phyloP scores from a whole-genome alignment of 73 alveolate species.

The Paraurostyla sp. region DNA sequence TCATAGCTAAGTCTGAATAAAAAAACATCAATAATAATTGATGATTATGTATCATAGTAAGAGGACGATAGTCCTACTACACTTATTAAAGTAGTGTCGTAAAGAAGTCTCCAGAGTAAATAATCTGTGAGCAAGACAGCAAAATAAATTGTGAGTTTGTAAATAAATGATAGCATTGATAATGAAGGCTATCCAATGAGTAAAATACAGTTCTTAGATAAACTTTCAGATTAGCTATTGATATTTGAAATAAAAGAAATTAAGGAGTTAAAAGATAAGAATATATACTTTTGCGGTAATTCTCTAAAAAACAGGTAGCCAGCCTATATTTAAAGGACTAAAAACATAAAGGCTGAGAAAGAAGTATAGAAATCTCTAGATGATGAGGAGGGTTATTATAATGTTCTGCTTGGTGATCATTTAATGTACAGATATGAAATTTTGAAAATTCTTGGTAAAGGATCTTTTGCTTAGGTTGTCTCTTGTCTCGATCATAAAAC shows the following conservation, averaged over 20 bases:
- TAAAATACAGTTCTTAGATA: neutral
- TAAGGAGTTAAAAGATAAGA: neutral
- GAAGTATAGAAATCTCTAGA: conserved; percentile 24
- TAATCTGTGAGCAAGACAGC: too few species aligned
- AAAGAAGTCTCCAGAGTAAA: too few species aligned
- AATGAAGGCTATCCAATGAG: neutral
- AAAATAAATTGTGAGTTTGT: too few species aligned
- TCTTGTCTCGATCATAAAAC: conserved; percentile 42
- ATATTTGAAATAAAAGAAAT: conserved; percentile 19
- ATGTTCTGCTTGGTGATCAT: conserved; percentile 53
- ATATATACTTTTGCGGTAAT: neutral
- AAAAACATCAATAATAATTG: too few species aligned
- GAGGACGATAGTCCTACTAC: too few species aligned
- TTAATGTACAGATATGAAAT: conserved; percentile 50
- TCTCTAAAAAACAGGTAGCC: neutral
- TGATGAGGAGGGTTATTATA: conserved; percentile 56
- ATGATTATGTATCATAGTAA: too few species aligned
- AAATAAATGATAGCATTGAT: neutral
- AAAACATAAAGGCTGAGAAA: neutral
- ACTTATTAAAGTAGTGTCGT: too few species aligned
- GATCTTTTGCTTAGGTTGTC: conserved; percentile 63
- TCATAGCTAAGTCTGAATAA: too few species aligned
- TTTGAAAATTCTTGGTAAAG: conserved; percentile 54
- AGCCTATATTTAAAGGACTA: neutral
- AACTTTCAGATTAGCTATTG: neutral